A percentile compares a stretch with the other conserved stretches of the same genome.
These are phyloP conservation scores for Aspergillus intermedius DNA, from an alignment of 2,329 filamentous ascomycete genomes.

Conservation along the genomic window DNA sequence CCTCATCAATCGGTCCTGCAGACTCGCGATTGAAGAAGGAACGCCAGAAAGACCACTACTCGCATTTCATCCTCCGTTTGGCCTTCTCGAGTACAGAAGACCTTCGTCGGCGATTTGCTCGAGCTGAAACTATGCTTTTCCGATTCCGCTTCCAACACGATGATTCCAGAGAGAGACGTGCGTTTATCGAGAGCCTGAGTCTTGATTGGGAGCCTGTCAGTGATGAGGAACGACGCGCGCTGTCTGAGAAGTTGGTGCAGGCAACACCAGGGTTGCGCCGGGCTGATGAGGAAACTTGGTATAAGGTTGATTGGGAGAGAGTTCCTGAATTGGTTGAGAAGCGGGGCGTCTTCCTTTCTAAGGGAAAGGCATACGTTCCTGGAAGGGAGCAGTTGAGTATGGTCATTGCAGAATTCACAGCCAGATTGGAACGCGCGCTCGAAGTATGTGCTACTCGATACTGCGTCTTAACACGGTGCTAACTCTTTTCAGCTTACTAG, in stretches of 20 bases:
- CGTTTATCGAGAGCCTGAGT: slow-evolving; percentile 69
- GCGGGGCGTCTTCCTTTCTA: slow-evolving; percentile 67
- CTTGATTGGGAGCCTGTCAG: slow-evolving; percentile 79
- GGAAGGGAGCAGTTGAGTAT: slow-evolving; percentile 79
- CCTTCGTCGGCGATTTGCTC: slow-evolving; percentile 73
- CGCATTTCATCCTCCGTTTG: slow-evolving; percentile 90
- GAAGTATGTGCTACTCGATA: slow-evolving; percentile 53
- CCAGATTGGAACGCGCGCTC: slow-evolving; percentile 70
- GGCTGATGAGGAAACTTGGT: slow-evolving; percentile 77
- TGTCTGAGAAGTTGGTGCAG: slow-evolving; percentile 57
- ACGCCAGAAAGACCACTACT: slow-evolving; percentile 92
- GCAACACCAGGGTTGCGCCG: slow-evolving; percentile 45
- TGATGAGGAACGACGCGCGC: slow-evolving; percentile 69
- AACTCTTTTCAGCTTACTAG: slow-evolving; percentile 61
- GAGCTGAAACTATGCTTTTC: slow-evolving; percentile 86
- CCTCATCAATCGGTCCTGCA: slow-evolving; percentile 46
- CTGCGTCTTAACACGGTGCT: slow-evolving; percentile 9
- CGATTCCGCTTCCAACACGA: slow-evolving; percentile 73
- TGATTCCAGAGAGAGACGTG: slow-evolving; percentile 62
- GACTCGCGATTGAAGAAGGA: slow-evolving; percentile 57
- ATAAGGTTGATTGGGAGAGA: slow-evolving; percentile 92
- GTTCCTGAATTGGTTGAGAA: slow-evolving; percentile 85
- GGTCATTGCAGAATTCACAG: slow-evolving; percentile 79
- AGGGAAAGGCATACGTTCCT: slow-evolving; percentile 86
- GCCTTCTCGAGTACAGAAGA: slow-evolving; percentile 92